Conservation (phyloP, 805 yeast genomes). For the Metschnikowia bowlesiae region DNA sequence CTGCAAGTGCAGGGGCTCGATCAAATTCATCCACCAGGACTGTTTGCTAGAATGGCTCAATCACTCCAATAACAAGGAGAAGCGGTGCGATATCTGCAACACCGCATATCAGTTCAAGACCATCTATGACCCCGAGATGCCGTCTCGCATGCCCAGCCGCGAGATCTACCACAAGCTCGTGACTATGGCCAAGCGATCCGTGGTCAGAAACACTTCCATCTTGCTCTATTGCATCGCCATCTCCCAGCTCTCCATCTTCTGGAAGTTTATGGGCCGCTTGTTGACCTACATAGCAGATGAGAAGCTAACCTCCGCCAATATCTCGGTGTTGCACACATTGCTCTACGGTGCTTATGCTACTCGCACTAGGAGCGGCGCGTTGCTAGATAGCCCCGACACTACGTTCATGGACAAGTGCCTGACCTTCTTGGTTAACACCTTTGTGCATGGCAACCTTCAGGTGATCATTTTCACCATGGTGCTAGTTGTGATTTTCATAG, state of each 20-base stretch:
- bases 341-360: constrained; percentile 34
- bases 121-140: constrained; percentile 62
- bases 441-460: constrained; percentile 35
- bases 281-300: constrained; percentile 57
- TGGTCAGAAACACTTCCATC: constrained; percentile 20
- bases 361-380: constrained; percentile 8
- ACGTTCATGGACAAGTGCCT: constrained; percentile 17
- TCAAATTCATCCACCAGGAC: constrained; percentile 88
- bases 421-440: constrained; percentile 29
- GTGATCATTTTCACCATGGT: constrained; percentile 38
- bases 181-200: constrained; percentile 11
- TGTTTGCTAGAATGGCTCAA: constrained; percentile 86
- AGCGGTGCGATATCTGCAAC: constrained; percentile 84
- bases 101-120: constrained; percentile 65
- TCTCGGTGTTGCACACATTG: constrained; percentile 27
- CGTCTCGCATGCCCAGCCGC: constrained; percentile 52
- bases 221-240: constrained; percentile 39
- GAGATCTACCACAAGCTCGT: constrained; percentile 42
- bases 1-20: constrained; percentile 91
- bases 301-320: constrained; percentile 37
- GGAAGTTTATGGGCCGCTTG: constrained; percentile 51
- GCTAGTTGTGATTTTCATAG: constrained; percentile 47
- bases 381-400: constrained; percentile 8
- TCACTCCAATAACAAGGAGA: constrained; percentile 55
- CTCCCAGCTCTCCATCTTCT: constrained; percentile 54